These are phyloP conservation scores for Ustanciosporium gigantosporum DNA, from an alignment of 1,284 basidiomycete species.

Conservation along the genomic window DNA sequence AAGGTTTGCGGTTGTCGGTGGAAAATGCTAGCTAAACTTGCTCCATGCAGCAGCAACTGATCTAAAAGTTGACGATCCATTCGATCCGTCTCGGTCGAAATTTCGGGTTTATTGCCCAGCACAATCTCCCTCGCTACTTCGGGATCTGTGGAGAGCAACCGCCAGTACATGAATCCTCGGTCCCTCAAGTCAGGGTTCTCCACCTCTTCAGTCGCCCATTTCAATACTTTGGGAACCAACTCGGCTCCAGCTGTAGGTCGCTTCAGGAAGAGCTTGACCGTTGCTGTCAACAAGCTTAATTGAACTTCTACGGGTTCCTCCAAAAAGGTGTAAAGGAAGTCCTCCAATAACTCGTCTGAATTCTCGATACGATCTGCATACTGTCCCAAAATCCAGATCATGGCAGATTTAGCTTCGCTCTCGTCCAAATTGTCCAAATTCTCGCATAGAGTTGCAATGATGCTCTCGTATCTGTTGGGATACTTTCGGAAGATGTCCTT, in stretches of 20 bases:
- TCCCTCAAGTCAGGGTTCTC: slow-evolving; percentile 97
- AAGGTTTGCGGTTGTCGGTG: slow-evolving; percentile 55
- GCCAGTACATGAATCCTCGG: slow-evolving; percentile 99
- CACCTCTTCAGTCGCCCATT: slow-evolving; percentile 95
- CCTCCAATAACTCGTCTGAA: slow-evolving; percentile 90
- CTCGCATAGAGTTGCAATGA: slow-evolving; percentile 89
- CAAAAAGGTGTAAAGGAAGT: slow-evolving; percentile 85
- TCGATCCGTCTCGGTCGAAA: slow-evolving; percentile 94
- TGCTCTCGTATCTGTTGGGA: slow-evolving; percentile 91
- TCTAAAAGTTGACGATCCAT: slow-evolving; percentile 68
- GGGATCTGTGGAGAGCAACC: slow-evolving; percentile 87
- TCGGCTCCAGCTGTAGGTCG: slow-evolving; percentile 86
- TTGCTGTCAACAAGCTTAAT: slow-evolving; percentile 88
- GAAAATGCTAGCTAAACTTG: slow-evolving; percentile 52
- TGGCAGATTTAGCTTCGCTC: slow-evolving; percentile 91
- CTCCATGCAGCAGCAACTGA: slow-evolving; percentile 55
- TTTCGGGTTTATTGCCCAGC: slow-evolving; percentile 89
- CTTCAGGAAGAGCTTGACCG: slow-evolving; percentile 95
- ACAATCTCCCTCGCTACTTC: slow-evolving; percentile 84
- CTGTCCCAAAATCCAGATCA: slow-evolving; percentile 98
- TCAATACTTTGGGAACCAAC: slow-evolving; percentile 90
- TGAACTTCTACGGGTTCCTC: slow-evolving; percentile 95
- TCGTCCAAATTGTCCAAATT: slow-evolving; percentile 91
- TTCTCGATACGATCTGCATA: slow-evolving; percentile 96
- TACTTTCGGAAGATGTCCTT: slow-evolving; percentile 98